Base-by-base conservation (phyloP, 2,329 filamentous ascomycete genomes). In the Salinomyces thailandicus region DNA sequence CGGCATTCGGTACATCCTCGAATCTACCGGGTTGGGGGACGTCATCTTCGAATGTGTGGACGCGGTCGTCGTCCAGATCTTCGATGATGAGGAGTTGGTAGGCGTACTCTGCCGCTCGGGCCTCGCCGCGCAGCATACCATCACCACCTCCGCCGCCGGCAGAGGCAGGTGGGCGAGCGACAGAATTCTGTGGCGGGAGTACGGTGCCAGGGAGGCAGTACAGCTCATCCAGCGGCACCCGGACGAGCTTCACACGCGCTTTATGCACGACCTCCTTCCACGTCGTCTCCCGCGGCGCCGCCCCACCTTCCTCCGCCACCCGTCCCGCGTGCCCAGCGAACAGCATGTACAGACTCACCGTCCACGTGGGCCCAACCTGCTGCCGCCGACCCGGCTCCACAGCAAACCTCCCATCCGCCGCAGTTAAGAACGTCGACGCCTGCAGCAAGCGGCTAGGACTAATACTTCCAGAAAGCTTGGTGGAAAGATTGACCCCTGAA, bases 191-290 rank as follows among this genome's bases (percentile, higher is more conserved):
- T n/a, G n/a, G n/a, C n/a, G n/a, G n/a, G n/a, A n/a, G n/a, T n/a
- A n/a, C n/a, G n/a, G n/a, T n/a, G 30, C 53, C 49, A 3, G 66
- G 55, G 15, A 59, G 50, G 42, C 69, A 60, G 43, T 75, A 71
- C 0, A 71, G 57, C 26, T 68, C 54, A 28, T 72, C 66, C 19
- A 80, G 61, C 0, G 78, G 81, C 1, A 83, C 73, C 32, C 87
- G 73, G 49, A 81, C 72, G 8, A 98, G 67, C 39, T 86, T 85
- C 9, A 95, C 77, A 26, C 79, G 75, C 13, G 86, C 84, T 59
- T 96, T 98, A 64, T 96, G 87, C 42, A 95, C 79, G 27, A 93
- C 86, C 57, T 98, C 89, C 56, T 96, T 91, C 91, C 91, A 96
- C 1, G 87, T 81, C 0, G 85, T 67, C 62, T 78, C 61, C 62